Evolutionary conservation across 768 basidiomycete species (phyloP), one percentile per base, ranked within the genome.

Genomic region (Clitopilus hobsonii): DNA sequence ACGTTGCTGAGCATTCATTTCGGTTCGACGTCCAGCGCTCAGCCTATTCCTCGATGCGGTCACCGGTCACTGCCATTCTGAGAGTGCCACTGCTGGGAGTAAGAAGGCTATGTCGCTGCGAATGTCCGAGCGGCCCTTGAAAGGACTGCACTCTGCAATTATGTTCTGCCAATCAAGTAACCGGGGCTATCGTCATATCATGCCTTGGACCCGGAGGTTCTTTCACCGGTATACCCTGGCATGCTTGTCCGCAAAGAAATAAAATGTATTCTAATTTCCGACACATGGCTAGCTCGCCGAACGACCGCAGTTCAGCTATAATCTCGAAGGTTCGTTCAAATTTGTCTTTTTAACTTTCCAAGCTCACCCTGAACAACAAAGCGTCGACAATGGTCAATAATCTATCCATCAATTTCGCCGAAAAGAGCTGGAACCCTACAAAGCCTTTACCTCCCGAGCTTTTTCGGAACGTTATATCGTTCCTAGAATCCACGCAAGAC

Each of bases 381-480:
- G 41, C 18, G 6, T 18, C 22, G 41, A 20, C 32, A 3, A 4
- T 45, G n/a, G 22, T 20, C 18, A 23, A 23, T 32, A 45, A 10
- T 18, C 41, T 5, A 16, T 18, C 22, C 41, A 45, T 18, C 18
- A 20, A 10, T 23, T 18, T 18, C 6, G 22, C 49, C 16, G 10
- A 28, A 51, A 27, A 29, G 49, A 51, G 13, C 14, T 27, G 14
- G 24, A 51, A 51, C 24, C 30, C 3, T 7, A 20, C 24, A 16
- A 32, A n/a, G 26, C 49, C 49, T 24, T 16, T 51, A 13, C 30
- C 49, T 10, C 24, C 49, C 49, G 61, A 64, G 16, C 48, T 64
- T 6, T 64, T 54, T 49, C 54, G 59, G 30, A 50, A 51, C 30
- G 59, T 64, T 18, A 55, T 62, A n/a, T 45, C 52, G 54, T 58